phyloP scores from a whole-genome alignment of 306 rosid species.

The Purshia tridentata region DNA sequence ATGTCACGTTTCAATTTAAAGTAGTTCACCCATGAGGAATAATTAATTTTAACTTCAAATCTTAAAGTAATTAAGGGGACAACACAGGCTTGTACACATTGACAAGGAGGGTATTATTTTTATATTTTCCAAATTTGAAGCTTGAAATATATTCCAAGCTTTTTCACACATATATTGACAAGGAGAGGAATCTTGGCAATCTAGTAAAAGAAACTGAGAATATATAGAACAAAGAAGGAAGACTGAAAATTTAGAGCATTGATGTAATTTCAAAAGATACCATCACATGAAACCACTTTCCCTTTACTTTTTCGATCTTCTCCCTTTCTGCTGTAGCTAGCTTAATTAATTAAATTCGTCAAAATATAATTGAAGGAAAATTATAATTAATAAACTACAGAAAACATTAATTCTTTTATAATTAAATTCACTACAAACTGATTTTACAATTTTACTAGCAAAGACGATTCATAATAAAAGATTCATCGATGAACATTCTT shows the following conservation, averaged over 20 bases:
- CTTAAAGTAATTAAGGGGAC: too few relatives aligned
- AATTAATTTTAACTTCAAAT: too few relatives aligned
- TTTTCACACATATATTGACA: neutral
- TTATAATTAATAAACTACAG: constrained; percentile 22
- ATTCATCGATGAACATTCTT: constrained; percentile 24
- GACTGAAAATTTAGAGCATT: constrained; percentile 1
- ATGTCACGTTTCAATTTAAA: too few relatives aligned
- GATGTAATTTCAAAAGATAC: neutral
- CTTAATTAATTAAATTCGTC: constrained; percentile 16
- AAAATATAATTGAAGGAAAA: constrained; percentile 9
- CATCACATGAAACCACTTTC: constrained; percentile 14
- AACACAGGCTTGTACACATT: too few relatives aligned
- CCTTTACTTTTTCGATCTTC: constrained; percentile 18
- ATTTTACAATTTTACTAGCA: constrained; percentile 58
- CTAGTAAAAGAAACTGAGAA: neutral
- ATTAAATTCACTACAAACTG: constrained; percentile 60
- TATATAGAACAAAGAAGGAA: neutral
- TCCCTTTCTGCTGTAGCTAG: constrained; percentile 2
- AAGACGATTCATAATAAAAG: constrained; percentile 31
- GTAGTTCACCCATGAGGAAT: too few relatives aligned
- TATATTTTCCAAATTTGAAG: neutral
- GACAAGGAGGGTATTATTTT: too few relatives aligned
- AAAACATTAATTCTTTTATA: constrained; percentile 19
- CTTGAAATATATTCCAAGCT: neutral
- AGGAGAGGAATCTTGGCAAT: constrained; percentile 11